These are phyloP conservation scores for Paramecium caudatum DNA, from an alignment of 73 alveolate genomes.

Conservation along the genomic window DNA sequence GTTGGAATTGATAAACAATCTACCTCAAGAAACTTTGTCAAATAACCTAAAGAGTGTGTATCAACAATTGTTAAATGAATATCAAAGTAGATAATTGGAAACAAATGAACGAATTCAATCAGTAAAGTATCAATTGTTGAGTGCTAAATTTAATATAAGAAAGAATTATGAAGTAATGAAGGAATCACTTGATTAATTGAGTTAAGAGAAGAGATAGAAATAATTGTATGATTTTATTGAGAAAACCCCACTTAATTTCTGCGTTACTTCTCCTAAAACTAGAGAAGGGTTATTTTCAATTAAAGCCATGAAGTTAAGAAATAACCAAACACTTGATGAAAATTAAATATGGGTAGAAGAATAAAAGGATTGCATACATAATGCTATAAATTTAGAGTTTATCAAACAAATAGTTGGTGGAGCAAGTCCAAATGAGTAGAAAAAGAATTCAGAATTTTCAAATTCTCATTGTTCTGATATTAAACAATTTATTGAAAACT, in stretches of 20 bases:
- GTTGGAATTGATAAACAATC: constrained; percentile 3
- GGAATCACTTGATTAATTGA: constrained; percentile 53
- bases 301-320: constrained; percentile 47
- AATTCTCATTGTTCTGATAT: constrained; percentile 73
- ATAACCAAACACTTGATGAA: constrained; percentile 33
- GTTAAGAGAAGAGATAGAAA: constrained; percentile 66
- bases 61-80: constrained; percentile 16
- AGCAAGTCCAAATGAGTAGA: constrained; percentile 66
- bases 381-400: constrained; percentile 70
- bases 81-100: neutral
- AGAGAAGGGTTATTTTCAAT: constrained; percentile 66
- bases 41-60: constrained; percentile 44
- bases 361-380: constrained; percentile 62
- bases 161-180: constrained; percentile 60
- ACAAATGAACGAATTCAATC: constrained; percentile 16
- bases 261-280: constrained; percentile 70
- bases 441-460: constrained; percentile 46
- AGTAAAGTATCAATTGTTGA: constrained; percentile 61
- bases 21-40: neutral
- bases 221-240: constrained; percentile 70
- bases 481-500: constrained; percentile 66
- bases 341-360: constrained; percentile 49
- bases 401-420: constrained; percentile 59
- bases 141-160: constrained; percentile 54
- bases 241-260: constrained; percentile 40